phyloP scores from a whole-genome alignment of 805 yeast genomes.

The Wickerhamiella qilinensis region DNA sequence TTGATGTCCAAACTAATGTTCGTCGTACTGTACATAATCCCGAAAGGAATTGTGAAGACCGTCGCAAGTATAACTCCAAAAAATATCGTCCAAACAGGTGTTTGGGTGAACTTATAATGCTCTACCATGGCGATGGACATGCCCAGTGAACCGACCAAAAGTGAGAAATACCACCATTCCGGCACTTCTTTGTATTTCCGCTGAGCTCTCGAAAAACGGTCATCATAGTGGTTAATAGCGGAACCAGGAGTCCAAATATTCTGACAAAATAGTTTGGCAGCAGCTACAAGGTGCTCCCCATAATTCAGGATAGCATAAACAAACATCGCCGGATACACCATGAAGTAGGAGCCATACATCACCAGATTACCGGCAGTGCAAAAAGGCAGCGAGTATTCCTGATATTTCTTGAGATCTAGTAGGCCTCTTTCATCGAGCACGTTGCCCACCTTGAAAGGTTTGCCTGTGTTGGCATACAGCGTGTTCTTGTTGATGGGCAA shows the following conservation, averaged over 20 bases:
- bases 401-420: slow-evolving; percentile 32
- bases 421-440: slow-evolving; percentile 31
- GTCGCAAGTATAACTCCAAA: slow-evolving; percentile 38
- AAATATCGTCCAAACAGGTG: slow-evolving; percentile 49
- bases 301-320: slow-evolving; percentile 31
- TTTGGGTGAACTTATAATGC: slow-evolving; percentile 22
- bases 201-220: too few species aligned
- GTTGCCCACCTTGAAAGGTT: slow-evolving; percentile 25
- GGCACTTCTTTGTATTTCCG: slow-evolving; percentile 36
- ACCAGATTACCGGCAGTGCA: slow-evolving; percentile 49
- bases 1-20: slow-evolving; percentile 40
- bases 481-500: slow-evolving; percentile 35
- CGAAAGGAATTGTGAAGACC: slow-evolving; percentile 45
- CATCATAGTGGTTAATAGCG: too few species aligned
- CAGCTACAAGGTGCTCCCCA: too few species aligned
- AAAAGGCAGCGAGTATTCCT: slow-evolving; percentile 46
- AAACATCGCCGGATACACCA: slow-evolving; percentile 35
- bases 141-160: slow-evolving; percentile 28
- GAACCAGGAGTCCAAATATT: too few species aligned
- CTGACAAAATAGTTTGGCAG: too few species aligned
- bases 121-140: slow-evolving; percentile 33
- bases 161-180: slow-evolving; percentile 31
- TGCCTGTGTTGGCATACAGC: slow-evolving; percentile 29
- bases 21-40: slow-evolving; percentile 43
- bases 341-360: slow-evolving; percentile 36